phyloP scores from a whole-genome alignment of 2,329 filamentous ascomycete genomes.

The Didymella segeticola region DNA sequence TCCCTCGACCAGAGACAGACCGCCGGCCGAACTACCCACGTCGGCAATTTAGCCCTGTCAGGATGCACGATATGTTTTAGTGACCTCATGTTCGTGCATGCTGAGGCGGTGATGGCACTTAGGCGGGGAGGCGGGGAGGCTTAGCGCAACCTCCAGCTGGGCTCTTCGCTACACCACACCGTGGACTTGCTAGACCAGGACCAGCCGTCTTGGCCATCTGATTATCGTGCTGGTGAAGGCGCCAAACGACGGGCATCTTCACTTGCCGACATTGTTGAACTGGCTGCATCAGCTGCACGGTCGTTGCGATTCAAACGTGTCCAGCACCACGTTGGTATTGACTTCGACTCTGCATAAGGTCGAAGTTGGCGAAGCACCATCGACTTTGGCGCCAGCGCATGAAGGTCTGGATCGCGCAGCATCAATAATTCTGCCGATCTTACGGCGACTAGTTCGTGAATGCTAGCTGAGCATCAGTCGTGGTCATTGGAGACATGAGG shows the following conservation, averaged over 20 bases:
- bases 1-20: conserved; percentile 10
- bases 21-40: conserved; percentile 15
- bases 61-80: background rate
- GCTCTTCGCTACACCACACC: conserved; percentile 6
- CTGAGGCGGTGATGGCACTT: conserved; percentile 11
- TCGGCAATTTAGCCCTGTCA: conserved; percentile 12
- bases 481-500: background rate
- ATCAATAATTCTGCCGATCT: background rate
- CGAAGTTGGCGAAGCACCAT: background rate
- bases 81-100: conserved; percentile 1
- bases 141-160: conserved; percentile 6
- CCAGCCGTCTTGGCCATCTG: background rate
- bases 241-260: conserved; percentile 1
- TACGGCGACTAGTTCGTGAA: background rate
- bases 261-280: background rate
- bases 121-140: conserved; percentile 2
- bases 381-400: background rate
- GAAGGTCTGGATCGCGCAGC: background rate
- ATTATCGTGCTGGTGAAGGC: background rate
- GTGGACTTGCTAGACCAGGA: conserved; percentile 1
- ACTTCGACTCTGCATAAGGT: background rate
- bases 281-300: background rate
- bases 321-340: background rate
- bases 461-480: background rate
- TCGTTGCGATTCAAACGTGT: background rate